Base-by-base conservation (phyloP, 371 early-diverging fungal species). In the Encephalitozoon cuniculi region DNA sequence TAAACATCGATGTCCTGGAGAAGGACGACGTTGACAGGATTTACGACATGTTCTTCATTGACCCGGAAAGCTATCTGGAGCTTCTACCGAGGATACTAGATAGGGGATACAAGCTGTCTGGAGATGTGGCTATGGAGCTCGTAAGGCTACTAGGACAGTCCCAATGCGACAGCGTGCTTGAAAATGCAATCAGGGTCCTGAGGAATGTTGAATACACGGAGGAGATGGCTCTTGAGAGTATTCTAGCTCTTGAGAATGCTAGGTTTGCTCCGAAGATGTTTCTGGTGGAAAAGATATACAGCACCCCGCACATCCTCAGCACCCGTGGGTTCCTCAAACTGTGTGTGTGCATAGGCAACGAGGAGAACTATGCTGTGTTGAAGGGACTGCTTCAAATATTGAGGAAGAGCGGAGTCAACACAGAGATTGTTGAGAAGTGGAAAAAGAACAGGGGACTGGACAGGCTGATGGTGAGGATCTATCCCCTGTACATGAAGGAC, bases 31-130 rank as follows among this genome's bases (percentile, higher is more conserved):
- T 52, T 4, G 69, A 52, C 25, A 69, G 54, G 32, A 49, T 69
- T 37, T 46, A 52, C 28, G 53, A 69, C 7, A 69, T 69, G 69
- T 69, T 69, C 40, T 69, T 49, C 32, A 26, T 69, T 5, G 69
- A 69, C 21, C 69, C 69, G 1, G 11, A 18, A 34, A 34, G 26
- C 5, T 69, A 52, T 25, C 26, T 69, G 21, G 69, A 69, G 23
- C 15, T 69, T 37, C 37, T 69, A 2, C 69, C 69, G 1, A 51
- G 52, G 18, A 44, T 69, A 15, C 4, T 49, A 39, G 69, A 49
- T 21, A 46, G 44, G 18, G 67, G 67, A 12, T 69, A 69, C 23
- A 53, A 69, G 52, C 44, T 39, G 37, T 18, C 44, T 0, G 39
- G 18, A 23, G 49, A n/a, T 3, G 28, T 69, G 34, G 11, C 32